Percentiles rank a stretch among this genome's conserved stretches.
phyloP scores from a whole-genome alignment of 208 protist species.

The Leishmania mexicana region DNA sequence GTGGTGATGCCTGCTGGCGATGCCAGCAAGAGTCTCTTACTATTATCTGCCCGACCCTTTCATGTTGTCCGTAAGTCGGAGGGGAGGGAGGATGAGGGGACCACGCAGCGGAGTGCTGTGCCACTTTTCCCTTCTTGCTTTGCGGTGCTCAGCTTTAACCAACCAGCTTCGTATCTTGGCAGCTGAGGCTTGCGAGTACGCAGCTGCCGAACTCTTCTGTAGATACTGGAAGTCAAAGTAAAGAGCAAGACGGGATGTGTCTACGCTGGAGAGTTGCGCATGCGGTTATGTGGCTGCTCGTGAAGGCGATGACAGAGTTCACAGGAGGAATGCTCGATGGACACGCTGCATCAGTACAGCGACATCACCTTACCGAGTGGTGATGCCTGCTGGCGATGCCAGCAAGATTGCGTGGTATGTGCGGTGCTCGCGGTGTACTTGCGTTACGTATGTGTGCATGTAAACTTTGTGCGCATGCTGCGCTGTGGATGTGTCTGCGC shows the following conservation, averaged over 20 bases:
- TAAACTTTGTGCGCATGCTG: background rate
- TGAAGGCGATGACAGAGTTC: background rate
- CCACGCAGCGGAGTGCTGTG: background rate
- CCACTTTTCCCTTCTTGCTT: background rate
- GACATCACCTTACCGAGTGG: slow-evolving; percentile 27
- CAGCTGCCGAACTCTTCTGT: background rate
- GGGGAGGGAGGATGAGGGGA: background rate
- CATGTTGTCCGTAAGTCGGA: background rate
- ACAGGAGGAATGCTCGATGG: background rate
- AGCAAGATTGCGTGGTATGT: slow-evolving; percentile 19
- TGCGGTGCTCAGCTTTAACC: background rate
- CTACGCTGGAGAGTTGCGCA: background rate
- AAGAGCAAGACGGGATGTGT: background rate
- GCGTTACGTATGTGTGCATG: too few species aligned
- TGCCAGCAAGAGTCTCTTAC: slow-evolving; percentile 13
- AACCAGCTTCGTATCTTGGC: slow-evolving; percentile 5
- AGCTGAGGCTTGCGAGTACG: background rate
- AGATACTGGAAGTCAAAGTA: slow-evolving; percentile 8
- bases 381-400: slow-evolving; percentile 44
- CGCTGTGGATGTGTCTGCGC: background rate
- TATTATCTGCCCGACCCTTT: background rate
- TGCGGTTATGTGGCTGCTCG: background rate
- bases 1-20: slow-evolving; percentile 31
- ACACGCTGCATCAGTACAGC: slow-evolving; percentile 43
- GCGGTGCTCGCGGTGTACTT: background rate